phyloP scores from a whole-genome alignment of 2,329 filamentous ascomycete genomes.

The Pseudopyricularia cyperi region DNA sequence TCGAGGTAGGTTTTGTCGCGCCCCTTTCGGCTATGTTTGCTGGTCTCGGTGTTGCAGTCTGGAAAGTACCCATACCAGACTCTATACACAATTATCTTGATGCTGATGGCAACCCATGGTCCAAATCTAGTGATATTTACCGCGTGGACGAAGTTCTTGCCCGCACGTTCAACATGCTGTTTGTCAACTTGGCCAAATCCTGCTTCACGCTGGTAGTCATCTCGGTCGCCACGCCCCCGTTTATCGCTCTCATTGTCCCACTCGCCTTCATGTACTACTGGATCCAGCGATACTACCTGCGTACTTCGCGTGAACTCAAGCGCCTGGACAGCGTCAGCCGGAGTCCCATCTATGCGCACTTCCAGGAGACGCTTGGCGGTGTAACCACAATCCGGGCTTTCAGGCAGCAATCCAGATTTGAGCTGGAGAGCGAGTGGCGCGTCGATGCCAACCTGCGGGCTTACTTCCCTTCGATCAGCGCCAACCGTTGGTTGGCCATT shows the following conservation, averaged over 20 bases:
- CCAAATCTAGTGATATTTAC: slow-evolving; percentile 51
- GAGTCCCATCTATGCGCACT: slow-evolving; percentile 95
- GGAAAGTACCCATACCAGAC: too few relatives aligned
- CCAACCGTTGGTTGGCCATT: slow-evolving; percentile 87
- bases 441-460: slow-evolving; percentile 89
- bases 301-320: slow-evolving; percentile 93
- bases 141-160: slow-evolving; percentile 85
- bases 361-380: slow-evolving; percentile 91
- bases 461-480: slow-evolving; percentile 91
- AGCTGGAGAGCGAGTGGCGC: slow-evolving; percentile 91
- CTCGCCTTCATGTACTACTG: slow-evolving; percentile 72
- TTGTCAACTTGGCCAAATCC: slow-evolving; percentile 61
- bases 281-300: slow-evolving; percentile 93
- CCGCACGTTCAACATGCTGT: slow-evolving; percentile 95
- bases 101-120: slow-evolving; percentile 1
- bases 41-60: background rate
- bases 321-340: slow-evolving; percentile 87
- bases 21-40: background rate
- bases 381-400: slow-evolving; percentile 94
- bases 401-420: slow-evolving; percentile 75
- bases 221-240: slow-evolving; percentile 65
- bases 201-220: slow-evolving; percentile 81
- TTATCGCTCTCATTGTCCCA: slow-evolving; percentile 69
- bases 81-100: slow-evolving; percentile 3
- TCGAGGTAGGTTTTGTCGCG: slow-evolving; percentile 51